These are phyloP conservation scores for Neurospora africana DNA, from an alignment of 495 filamentous ascomycete genomes.

Conservation along the genomic window DNA sequence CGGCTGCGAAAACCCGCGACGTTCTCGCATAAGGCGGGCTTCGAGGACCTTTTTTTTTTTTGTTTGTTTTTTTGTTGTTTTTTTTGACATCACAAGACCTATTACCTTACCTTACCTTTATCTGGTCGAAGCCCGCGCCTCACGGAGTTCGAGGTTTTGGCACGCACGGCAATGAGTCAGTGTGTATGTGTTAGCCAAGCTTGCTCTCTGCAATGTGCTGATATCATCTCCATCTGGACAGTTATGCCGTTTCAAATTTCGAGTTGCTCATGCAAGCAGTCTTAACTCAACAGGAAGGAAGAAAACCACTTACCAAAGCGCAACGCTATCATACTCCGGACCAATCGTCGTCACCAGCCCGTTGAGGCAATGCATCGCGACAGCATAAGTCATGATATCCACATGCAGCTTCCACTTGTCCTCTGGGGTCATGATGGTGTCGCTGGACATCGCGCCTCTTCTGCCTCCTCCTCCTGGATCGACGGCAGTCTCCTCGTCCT, in stretches of 20 bases:
- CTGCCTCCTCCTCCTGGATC: conserved; percentile 2
- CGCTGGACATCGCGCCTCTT: background rate
- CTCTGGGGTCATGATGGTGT: conserved; percentile 23
- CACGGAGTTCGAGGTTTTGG: background rate
- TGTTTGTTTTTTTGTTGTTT: no score
- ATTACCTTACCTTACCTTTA: background rate
- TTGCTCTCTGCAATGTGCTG: background rate
- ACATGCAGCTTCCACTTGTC: conserved; percentile 65
- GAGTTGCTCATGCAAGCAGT: background rate
- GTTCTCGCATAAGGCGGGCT: background rate
- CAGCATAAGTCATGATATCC: conserved; percentile 61
- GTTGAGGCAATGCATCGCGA: conserved; percentile 58
- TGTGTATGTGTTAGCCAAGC: background rate
- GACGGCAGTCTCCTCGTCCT: conserved; percentile 19
- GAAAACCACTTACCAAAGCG: conserved; percentile 55
- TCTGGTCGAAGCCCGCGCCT: background rate
- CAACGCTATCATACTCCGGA: conserved; percentile 62
- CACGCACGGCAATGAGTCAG: background rate
- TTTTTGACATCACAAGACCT: background rate
- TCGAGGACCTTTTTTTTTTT: background rate
- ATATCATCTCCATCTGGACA: background rate
- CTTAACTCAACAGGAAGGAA: background rate
- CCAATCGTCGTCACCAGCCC: conserved; percentile 64
- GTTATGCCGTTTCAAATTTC: no score
- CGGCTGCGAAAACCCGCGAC: background rate